Conservation (phyloP, 306 rosid species). For the Inga oerstediana region DNA sequence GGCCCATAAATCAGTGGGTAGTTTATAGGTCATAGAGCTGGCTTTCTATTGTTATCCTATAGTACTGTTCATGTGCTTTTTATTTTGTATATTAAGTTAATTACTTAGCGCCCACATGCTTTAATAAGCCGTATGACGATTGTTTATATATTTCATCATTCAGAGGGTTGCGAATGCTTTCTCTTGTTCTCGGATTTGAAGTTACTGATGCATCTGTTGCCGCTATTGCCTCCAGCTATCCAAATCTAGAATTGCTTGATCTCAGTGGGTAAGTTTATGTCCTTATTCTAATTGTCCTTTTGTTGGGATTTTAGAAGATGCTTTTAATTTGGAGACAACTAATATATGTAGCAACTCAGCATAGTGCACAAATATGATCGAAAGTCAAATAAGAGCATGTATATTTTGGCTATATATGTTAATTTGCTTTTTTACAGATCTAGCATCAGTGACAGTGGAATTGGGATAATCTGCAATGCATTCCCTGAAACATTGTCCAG, state of each 20-base stretch:
- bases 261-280: slow-evolving; percentile 64
- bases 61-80: not conserved
- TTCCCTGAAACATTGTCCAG: slow-evolving; percentile 68
- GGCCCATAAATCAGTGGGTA: not conserved
- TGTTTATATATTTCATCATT: slow-evolving; percentile 6
- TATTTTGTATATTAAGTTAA: not conserved
- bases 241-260: slow-evolving; percentile 68
- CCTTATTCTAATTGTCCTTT: not conserved
- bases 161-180: slow-evolving; percentile 72
- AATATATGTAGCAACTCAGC: not conserved
- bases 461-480: slow-evolving; percentile 79
- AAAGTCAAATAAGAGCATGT: not conserved
- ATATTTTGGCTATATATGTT: not conserved
- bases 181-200: slow-evolving; percentile 81
- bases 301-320: not conserved
- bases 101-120: not conserved
- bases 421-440: slow-evolving; percentile 55
- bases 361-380: not conserved
- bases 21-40: not conserved
- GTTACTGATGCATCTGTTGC: slow-evolving; percentile 88
- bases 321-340: not conserved
- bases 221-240: slow-evolving; percentile 73
- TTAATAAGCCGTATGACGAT: slow-evolving; percentile 17
- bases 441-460: slow-evolving; percentile 80
- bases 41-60: not conserved